phyloP scores from a whole-genome alignment of 2,329 filamentous ascomycete species.

The Lachnellula willkommii region DNA sequence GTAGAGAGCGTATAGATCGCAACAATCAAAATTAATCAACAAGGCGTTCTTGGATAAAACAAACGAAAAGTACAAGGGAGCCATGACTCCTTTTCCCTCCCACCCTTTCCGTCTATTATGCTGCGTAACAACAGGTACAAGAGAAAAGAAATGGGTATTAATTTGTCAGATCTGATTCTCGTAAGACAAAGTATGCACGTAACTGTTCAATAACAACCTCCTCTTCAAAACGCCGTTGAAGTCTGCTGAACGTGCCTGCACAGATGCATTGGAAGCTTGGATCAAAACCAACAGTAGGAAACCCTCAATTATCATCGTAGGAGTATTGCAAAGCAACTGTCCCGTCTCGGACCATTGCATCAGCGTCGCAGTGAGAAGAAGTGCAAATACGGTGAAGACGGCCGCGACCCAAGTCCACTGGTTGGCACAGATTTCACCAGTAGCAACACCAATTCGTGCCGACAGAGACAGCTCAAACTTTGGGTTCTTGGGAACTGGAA shows the following conservation, averaged over 20 bases:
- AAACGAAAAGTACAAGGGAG: too few species aligned
- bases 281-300: conserved; percentile 28
- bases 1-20: too few species aligned
- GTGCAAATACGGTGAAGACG: conserved; percentile 18
- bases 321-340: conserved; percentile 31
- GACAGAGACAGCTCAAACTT: conserved; percentile 12
- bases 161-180: too few species aligned
- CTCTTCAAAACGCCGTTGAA: conserved; percentile 27
- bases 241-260: conserved; percentile 21
- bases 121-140: too few species aligned
- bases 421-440: conserved; percentile 18
- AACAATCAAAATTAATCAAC: too few species aligned
- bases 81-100: too few species aligned
- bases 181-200: conserved; percentile 4
- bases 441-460: conserved; percentile 20
- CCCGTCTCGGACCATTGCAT: conserved; percentile 31
- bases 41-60: too few species aligned
- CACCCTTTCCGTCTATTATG: too few species aligned
- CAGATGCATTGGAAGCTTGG: conserved; percentile 26
- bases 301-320: conserved; percentile 30
- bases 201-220: conserved; percentile 24
- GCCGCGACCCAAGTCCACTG: conserved; percentile 13
- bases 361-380: conserved; percentile 21
- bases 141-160: too few species aligned
- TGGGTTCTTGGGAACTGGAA: conserved; percentile 13